phyloP scores from a whole-genome alignment of 495 filamentous ascomycete species.

The Evernia prunastri region DNA sequence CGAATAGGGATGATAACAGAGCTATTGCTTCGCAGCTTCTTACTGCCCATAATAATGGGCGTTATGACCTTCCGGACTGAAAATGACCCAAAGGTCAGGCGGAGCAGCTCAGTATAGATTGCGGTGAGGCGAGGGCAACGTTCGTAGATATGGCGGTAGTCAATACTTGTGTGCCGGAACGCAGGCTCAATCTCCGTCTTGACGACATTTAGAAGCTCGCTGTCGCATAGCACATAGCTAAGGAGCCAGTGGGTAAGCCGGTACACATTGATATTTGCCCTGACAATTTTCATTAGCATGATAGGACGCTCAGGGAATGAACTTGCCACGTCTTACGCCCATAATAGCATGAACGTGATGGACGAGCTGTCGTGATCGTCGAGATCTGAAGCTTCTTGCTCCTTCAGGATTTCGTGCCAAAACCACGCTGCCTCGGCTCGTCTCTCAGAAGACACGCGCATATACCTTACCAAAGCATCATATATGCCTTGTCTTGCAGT shows the following conservation, averaged over 20 bases:
- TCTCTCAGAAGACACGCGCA: not conserved
- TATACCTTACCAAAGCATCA: slow-evolving; percentile 2
- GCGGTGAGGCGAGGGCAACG: slow-evolving; percentile 6
- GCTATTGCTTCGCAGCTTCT: slow-evolving; percentile 5
- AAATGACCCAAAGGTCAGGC: slow-evolving; percentile 18
- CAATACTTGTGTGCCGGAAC: slow-evolving; percentile 2
- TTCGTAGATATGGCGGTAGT: slow-evolving; percentile 2
- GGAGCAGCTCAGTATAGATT: slow-evolving; percentile 20
- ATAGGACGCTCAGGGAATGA: not conserved
- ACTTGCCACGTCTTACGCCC: not conserved
- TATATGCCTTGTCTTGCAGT: slow-evolving; percentile 4
- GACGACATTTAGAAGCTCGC: slow-evolving; percentile 17
- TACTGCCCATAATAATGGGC: slow-evolving; percentile 20
- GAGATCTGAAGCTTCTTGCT: slow-evolving; percentile 4
- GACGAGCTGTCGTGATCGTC: not conserved
- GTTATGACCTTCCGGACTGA: slow-evolving; percentile 11
- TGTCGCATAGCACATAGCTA: slow-evolving; percentile 24
- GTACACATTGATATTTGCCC: slow-evolving; percentile 20
- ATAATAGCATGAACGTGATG: slow-evolving; percentile 8
- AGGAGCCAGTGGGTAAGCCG: slow-evolving; percentile 32
- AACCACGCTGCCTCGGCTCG: slow-evolving; percentile 2
- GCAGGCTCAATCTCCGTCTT: slow-evolving; percentile 19
- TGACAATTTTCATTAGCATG: not conserved
- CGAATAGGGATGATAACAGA: slow-evolving; percentile 22
- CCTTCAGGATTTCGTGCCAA: not conserved